A percentile compares a stretch with the other conserved stretches of the same genome.
Evolutionary conservation across 257 asterid genomes (phyloP).

Genomic region (Phtheirospermum japonicum): DNA sequence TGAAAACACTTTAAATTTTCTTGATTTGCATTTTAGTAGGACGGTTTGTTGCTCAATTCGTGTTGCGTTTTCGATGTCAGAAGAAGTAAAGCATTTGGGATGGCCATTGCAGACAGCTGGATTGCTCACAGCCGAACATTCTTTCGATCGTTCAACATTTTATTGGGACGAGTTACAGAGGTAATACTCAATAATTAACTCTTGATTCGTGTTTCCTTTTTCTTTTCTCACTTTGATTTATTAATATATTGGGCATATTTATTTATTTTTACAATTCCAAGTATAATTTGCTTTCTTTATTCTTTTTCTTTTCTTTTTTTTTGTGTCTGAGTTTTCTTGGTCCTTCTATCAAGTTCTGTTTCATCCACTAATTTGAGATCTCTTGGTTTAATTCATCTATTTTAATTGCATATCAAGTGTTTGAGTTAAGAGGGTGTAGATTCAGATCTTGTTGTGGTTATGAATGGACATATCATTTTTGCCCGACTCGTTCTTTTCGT

Average conservation of each 20-base stretch:
- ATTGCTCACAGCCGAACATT: constrained; percentile 59
- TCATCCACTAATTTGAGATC: no score
- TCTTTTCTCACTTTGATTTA: background rate
- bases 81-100: constrained; percentile 84
- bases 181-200: constrained; percentile 31
- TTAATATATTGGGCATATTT: background rate
- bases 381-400: no score
- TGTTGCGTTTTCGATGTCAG: constrained; percentile 50
- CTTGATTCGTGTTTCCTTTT: background rate
- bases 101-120: constrained; percentile 93
- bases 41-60: constrained; percentile 58
- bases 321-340: no score
- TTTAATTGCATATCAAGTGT: no score
- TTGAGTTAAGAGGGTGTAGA: no score
- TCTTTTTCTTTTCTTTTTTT: no score
- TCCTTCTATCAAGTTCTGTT: no score
- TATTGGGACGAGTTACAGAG: constrained; percentile 75
- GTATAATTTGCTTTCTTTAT: no score
- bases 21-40: constrained; percentile 41
- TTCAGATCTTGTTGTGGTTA: no score
- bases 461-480: no score
- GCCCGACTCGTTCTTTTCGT: no score
- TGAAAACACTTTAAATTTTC: no score
- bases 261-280: constrained; percentile 32
- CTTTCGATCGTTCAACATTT: constrained; percentile 53